A percentile compares a stretch with the other conserved stretches of the same genome.
Conservation (phyloP, 805 yeast species). For the Kurtzmaniella cleridarum region DNA sequence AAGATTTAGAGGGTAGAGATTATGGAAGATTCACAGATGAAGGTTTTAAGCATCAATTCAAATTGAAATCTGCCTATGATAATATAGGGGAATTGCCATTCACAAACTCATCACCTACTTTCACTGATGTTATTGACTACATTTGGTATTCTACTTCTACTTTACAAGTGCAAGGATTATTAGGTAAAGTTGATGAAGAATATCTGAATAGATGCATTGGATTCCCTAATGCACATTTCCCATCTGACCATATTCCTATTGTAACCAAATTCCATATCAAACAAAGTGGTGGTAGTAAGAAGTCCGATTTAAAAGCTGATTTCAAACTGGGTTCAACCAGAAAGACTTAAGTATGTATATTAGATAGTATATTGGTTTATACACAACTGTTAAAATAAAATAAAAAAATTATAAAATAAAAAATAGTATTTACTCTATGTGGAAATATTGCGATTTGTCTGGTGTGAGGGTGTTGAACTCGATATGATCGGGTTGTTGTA, state of each 20-base stretch:
- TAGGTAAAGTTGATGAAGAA: slow-evolving; percentile 78
- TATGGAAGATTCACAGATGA: slow-evolving; percentile 89
- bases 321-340: slow-evolving; percentile 37
- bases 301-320: slow-evolving; percentile 42
- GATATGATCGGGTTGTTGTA: no score
- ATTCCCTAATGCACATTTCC: slow-evolving; percentile 88
- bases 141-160: slow-evolving; percentile 86
- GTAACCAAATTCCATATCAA: slow-evolving; percentile 72
- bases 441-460: no score
- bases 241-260: slow-evolving; percentile 92
- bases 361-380: background rate
- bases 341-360: slow-evolving; percentile 22
- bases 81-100: slow-evolving; percentile 86
- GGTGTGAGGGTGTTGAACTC: no score
- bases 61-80: slow-evolving; percentile 80
- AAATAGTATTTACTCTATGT: no score
- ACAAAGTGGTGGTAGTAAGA: slow-evolving; percentile 30
- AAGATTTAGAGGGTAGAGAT: slow-evolving; percentile 78
- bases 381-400: background rate
- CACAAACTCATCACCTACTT: slow-evolving; percentile 90
- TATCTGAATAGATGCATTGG: slow-evolving; percentile 79
- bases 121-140: slow-evolving; percentile 90
- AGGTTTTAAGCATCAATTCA: slow-evolving; percentile 78
- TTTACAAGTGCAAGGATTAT: slow-evolving; percentile 77
- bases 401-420: no score